Conservation (phyloP, 208 protist genomes). For the Leishmania major region DNA sequence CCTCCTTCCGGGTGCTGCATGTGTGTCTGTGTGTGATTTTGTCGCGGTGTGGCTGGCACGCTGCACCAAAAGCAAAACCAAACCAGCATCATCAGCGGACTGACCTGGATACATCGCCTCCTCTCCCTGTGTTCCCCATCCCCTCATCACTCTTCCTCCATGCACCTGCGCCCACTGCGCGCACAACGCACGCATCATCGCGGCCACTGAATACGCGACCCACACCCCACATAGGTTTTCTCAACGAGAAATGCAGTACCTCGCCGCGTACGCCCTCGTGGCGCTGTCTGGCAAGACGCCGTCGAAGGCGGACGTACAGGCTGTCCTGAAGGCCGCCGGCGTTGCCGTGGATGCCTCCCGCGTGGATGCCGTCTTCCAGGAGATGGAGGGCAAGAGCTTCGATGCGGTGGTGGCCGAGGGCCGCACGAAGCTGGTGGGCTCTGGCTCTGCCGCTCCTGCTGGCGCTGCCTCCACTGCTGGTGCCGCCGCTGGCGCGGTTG, state of each 20-base stretch:
- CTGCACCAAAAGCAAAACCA: background rate
- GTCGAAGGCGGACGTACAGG: conserved; percentile 82
- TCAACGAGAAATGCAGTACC: conserved; percentile 85
- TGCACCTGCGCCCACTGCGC: background rate
- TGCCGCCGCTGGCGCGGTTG: conserved; percentile 50
- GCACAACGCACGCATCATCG: background rate
- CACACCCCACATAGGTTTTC: background rate
- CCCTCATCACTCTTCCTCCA: background rate
- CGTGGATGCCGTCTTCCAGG: conserved; percentile 70
- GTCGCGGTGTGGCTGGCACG: background rate
- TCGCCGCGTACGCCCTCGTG: conserved; percentile 93
- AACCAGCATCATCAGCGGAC: background rate
- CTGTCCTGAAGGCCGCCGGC: conserved; percentile 90
- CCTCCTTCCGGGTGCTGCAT: background rate
- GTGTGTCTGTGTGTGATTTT: background rate
- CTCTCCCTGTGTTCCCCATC: background rate
- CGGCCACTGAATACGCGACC: too few species aligned
- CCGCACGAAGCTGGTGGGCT: conserved; percentile 85
- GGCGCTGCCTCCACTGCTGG: conserved; percentile 38
- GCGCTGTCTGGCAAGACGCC: conserved; percentile 84
- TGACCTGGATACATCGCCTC: background rate
- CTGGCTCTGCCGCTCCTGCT: conserved; percentile 47
- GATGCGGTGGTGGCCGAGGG: conserved; percentile 86
- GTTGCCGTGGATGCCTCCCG: conserved; percentile 72
- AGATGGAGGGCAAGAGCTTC: conserved; percentile 92